Evolutionary conservation across 1,284 basidiomycete genomes (phyloP).

Genomic region (Meira nashicola): DNA sequence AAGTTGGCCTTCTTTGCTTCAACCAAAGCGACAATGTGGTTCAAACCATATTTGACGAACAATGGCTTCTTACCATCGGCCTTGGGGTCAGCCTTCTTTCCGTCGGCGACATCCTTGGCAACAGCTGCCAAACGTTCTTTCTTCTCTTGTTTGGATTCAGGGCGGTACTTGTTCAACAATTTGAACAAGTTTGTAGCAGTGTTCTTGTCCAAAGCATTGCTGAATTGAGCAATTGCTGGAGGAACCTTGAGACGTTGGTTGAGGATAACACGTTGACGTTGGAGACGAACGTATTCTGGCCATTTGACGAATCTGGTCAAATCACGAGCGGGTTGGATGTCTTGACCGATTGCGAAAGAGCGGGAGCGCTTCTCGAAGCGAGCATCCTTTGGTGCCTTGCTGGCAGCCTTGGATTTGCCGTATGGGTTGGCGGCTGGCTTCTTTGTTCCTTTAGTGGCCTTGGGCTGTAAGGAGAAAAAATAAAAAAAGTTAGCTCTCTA

Average conservation of each 20-base stretch:
- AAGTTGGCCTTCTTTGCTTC: constrained; percentile 91
- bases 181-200: constrained; percentile 97
- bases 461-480: constrained; percentile 31
- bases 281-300: constrained; percentile 97
- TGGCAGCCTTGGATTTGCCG: constrained; percentile 40
- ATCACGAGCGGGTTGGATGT: constrained; percentile 84
- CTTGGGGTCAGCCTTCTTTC: constrained; percentile 53
- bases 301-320: constrained; percentile 98
- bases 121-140: constrained; percentile 79
- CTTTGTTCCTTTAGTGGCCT: constrained; percentile 47
- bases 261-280: constrained; percentile 97
- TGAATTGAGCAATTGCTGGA: constrained; percentile 95
- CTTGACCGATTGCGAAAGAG: constrained; percentile 95
- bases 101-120: constrained; percentile 72
- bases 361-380: constrained; percentile 85
- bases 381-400: constrained; percentile 77
- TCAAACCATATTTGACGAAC: constrained; percentile 93
- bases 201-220: constrained; percentile 98
- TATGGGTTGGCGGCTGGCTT: constrained; percentile 47
- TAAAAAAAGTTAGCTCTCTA: constrained; percentile 6
- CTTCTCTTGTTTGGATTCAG: constrained; percentile 95
- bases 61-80: constrained; percentile 70
- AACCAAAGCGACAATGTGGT: constrained; percentile 90
- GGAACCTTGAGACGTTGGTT: constrained; percentile 98
- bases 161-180: constrained; percentile 91